Evolutionary conservation across 176 grass and related monocot genomes (phyloP), one percentile per base, ranked within the genome.

Genomic region (Aegilops sharonensis): DNA sequence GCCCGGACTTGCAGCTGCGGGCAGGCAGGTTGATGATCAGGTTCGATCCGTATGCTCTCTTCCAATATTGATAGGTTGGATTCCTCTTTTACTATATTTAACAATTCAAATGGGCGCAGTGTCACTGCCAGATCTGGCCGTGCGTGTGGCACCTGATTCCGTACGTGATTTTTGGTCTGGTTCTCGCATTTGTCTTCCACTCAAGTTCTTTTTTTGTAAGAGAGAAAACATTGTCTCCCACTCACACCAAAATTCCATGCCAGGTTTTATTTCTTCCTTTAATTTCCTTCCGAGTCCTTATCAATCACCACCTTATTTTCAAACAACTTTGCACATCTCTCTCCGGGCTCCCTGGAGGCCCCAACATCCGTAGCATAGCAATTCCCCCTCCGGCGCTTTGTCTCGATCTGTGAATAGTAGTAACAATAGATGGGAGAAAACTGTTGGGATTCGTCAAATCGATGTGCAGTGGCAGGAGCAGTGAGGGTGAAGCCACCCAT

Each of bases 11-110:
- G 64, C 65, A 29, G 81, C 47, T 5, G 78, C 78, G 5, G 24
- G 40, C 5, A 74, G n/a, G 57, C 1, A 11, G 14, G 52, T 1
- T 31, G 14, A 43, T 18, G 78, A 78, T 31, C 52, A 89, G 15
- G 66, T 78, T 61, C 34, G 81, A 79, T 89, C 79, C 87, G 18
- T 13, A 18, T 83, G 78, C 56, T 2, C 6, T 72, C 54, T 84
- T 64, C 21, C 80, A 20, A 36, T 47, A 48, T 20, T 8, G n/a
- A 82, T 52, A 48, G 61, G 27, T 4, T 14, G 62, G 83, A 82
- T 81, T 64, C 50, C 37, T 4, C 62, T 30, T 17, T 23, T 3
- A 64, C 65, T 68, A 17, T 35, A 11, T n/a, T 69, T 79, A 10
- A 84, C 81, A 56, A 54, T 29, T 32, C 1, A 6, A 42, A 81